These are phyloP conservation scores for Nannochloris sp. DNA, from an alignment of 139 green algal genomes.

Conservation along the genomic window DNA sequence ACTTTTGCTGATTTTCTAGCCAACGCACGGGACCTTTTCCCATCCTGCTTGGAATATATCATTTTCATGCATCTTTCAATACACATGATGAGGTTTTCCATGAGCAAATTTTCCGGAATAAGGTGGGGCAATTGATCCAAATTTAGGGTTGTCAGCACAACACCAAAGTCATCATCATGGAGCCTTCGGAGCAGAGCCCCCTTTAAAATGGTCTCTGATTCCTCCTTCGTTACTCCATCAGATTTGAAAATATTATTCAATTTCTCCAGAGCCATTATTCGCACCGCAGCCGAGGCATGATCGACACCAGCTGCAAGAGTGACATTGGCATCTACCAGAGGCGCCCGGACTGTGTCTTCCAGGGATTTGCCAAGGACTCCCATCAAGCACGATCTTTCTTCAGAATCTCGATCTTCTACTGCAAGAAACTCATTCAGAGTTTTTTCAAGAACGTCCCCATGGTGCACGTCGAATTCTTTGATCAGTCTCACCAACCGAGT, in stretches of 20 bases:
- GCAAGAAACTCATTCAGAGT: constrained; percentile 21
- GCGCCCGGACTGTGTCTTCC: constrained; percentile 20
- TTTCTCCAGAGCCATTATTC: constrained; percentile 15
- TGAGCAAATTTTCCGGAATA: constrained; percentile 1
- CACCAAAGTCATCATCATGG: constrained; percentile 24
- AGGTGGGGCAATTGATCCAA: constrained; percentile 1
- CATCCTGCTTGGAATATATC: too few species aligned
- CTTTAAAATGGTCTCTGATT: constrained; percentile 1
- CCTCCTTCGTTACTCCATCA: not conserved
- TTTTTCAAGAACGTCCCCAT: constrained; percentile 27
- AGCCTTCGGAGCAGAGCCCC: constrained; percentile 22
- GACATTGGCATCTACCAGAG: constrained; percentile 12
- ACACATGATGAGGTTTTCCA: constrained; percentile 4
- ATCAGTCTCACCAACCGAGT: constrained; percentile 5
- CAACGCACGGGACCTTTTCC: too few species aligned
- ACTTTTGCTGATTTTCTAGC: too few species aligned
- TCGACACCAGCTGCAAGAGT: constrained; percentile 26
- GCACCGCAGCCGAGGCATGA: constrained; percentile 9
- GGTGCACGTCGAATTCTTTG: constrained; percentile 38
- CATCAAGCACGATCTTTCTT: constrained; percentile 4
- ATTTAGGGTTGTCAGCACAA: constrained; percentile 20
- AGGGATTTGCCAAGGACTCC: constrained; percentile 7
- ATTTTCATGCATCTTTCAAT: not conserved
- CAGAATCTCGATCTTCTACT: not conserved
- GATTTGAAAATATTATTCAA: constrained; percentile 1